phyloP scores from a whole-genome alignment of 495 filamentous ascomycete genomes.

The Aspergillus conjunctus region DNA sequence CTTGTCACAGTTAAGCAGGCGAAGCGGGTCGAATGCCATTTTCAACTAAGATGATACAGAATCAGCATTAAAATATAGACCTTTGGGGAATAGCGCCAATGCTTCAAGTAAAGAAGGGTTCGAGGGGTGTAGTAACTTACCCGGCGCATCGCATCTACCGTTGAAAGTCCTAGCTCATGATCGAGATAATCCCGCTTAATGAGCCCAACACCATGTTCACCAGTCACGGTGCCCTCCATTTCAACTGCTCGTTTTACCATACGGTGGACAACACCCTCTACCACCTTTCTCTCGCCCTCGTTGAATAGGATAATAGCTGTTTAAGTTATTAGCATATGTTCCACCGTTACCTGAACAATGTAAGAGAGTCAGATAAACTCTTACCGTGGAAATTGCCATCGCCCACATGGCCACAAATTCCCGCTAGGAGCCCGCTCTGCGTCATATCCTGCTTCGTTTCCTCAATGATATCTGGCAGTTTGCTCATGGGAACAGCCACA shows the following conservation, averaged over 20 bases:
- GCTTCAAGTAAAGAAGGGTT: neutral
- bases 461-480: slow-evolving; percentile 64
- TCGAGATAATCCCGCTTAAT: slow-evolving; percentile 62
- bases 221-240: slow-evolving; percentile 66
- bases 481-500: slow-evolving; percentile 66
- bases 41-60: slow-evolving; percentile 52
- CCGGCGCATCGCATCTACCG: slow-evolving; percentile 64
- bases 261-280: slow-evolving; percentile 55
- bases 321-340: neutral
- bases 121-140: slow-evolving; percentile 40
- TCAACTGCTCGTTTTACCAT: slow-evolving; percentile 66
- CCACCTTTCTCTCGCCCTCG: slow-evolving; percentile 52
- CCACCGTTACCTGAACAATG: neutral
- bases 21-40: slow-evolving; percentile 64
- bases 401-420: slow-evolving; percentile 69
- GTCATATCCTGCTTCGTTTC: slow-evolving; percentile 61
- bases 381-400: slow-evolving; percentile 68
- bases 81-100: neutral
- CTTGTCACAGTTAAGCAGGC: slow-evolving; percentile 70
- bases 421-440: slow-evolving; percentile 56
- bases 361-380: slow-evolving; percentile 13
- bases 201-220: slow-evolving; percentile 65
- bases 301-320: slow-evolving; percentile 35
- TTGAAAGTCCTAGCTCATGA: slow-evolving; percentile 23
- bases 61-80: slow-evolving; percentile 16